phyloP scores from a whole-genome alignment of 139 green algal species.

The Picochlorum sp. region DNA sequence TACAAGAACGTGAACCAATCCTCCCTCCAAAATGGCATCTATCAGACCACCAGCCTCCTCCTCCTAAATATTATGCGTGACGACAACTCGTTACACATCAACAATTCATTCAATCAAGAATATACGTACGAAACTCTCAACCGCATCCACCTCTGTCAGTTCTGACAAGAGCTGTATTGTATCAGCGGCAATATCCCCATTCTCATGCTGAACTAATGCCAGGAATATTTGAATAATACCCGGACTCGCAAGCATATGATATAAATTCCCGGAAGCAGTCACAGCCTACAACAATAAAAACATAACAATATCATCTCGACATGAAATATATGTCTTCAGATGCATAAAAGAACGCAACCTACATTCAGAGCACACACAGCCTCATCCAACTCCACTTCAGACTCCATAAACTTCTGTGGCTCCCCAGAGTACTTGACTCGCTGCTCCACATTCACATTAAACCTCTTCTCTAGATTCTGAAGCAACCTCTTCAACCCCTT shows the following conservation, averaged over 20 bases:
- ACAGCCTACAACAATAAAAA: conserved; percentile 12
- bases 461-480: conserved; percentile 54
- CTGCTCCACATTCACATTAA: conserved; percentile 69
- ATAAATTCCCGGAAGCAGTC: conserved; percentile 62
- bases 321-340: not conserved
- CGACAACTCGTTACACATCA: too few relatives aligned
- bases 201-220: conserved; percentile 84
- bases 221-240: conserved; percentile 60
- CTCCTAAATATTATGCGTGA: conserved; percentile 24
- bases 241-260: conserved; percentile 66
- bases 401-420: conserved; percentile 88
- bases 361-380: conserved; percentile 45
- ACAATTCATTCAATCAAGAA: not conserved
- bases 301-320: too few relatives aligned
- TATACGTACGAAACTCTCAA: conserved; percentile 38
- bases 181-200: conserved; percentile 79
- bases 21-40: conserved; percentile 55
- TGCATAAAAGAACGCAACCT: conserved; percentile 30
- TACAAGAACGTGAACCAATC: conserved; percentile 65
- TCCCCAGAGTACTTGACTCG: conserved; percentile 76
- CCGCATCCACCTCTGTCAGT: conserved; percentile 77
- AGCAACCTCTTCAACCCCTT: conserved; percentile 57
- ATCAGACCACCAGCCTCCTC: conserved; percentile 60
- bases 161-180: conserved; percentile 74
- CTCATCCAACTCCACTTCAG: conserved; percentile 90